Conservation (phyloP, 345 rosid species). For the Pelargonium nanum region DNA sequence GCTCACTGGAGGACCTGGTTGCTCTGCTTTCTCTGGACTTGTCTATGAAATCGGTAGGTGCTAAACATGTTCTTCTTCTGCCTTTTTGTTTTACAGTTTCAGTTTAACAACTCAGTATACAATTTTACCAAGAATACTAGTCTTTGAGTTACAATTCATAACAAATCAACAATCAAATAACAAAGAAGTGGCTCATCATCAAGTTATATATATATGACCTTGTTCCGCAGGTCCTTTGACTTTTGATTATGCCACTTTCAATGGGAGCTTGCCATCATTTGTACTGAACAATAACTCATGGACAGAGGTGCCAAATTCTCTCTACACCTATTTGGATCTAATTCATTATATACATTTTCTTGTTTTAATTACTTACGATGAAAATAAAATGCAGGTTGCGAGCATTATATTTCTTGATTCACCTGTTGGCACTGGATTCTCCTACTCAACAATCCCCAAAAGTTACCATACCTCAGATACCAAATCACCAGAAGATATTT, state of each 20-base stretch:
- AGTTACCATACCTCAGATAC: slow-evolving; percentile 16
- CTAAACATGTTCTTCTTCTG: no score
- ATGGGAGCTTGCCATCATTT: slow-evolving; percentile 28
- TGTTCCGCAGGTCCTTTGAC: slow-evolving; percentile 27
- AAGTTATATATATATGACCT: no score
- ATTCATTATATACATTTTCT: background rate
- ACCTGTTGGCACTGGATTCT: slow-evolving; percentile 29
- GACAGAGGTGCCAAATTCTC: slow-evolving; percentile 23
- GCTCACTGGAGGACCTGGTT: slow-evolving; percentile 25
- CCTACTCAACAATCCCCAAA: slow-evolving; percentile 20
- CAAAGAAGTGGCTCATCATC: no score
- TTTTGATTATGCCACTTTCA: slow-evolving; percentile 19
- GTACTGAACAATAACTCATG: slow-evolving; percentile 21
- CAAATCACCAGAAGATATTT: slow-evolving; percentile 11
- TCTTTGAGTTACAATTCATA: background rate
- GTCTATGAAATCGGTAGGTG: slow-evolving; percentile 17
- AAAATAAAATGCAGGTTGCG: slow-evolving; percentile 11
- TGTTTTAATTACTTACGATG: background rate
- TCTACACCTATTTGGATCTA: no score
- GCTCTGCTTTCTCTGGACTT: slow-evolving; percentile 18
- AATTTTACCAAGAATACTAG: no score
- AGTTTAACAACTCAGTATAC: no score
- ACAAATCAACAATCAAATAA: no score
- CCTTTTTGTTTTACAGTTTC: no score
- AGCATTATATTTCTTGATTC: slow-evolving; percentile 29